Percentiles rank a stretch among this genome's conserved stretches.
These are phyloP conservation scores for Gracilaria caudata DNA, from an alignment of 23 red algal genomes.

Conservation along the genomic window DNA sequence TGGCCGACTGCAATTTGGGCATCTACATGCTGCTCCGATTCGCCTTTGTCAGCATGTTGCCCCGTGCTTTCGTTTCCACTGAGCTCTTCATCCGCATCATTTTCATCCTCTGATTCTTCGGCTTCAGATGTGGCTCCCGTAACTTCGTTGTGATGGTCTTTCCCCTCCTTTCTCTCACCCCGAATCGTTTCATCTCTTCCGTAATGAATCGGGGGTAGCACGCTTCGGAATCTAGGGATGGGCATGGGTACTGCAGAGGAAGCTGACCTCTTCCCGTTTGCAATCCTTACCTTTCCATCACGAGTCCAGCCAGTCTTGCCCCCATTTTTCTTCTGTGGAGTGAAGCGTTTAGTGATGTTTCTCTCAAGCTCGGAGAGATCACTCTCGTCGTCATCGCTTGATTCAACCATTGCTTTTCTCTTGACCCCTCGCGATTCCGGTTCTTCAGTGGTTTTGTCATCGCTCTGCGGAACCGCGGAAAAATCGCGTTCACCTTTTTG, in stretches of 20 bases:
- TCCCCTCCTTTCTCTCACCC: not conserved
- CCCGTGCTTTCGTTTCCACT: not conserved
- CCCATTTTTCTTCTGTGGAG: not conserved
- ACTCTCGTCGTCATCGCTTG: constrained; percentile 13
- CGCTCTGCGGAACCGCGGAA: not conserved
- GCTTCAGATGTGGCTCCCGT: not conserved
- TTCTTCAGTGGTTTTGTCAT: not conserved
- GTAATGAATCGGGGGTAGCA: not conserved
- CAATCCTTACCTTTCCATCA: constrained; percentile 9
- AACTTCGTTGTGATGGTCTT: not conserved
- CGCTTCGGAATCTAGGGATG: constrained; percentile 28
- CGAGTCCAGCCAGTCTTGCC: constrained; percentile 13
- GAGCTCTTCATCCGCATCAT: not conserved
- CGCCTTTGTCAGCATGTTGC: not conserved
- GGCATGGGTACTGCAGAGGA: not conserved
- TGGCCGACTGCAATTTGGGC: not conserved
- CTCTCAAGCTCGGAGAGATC: constrained; percentile 16
- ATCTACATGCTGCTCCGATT: not conserved
- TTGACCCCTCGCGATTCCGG: not conserved
- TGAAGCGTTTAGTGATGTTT: constrained; percentile 21
- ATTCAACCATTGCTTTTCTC: constrained; percentile 2
- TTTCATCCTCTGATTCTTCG: constrained; percentile 8
- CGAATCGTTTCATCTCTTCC: not conserved
- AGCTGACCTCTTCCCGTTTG: not conserved
- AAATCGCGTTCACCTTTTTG: not conserved